Evolutionary conservation across 2,329 filamentous ascomycete genomes (phyloP), one percentile per base, ranked within the genome.

Genomic region (Alternaria rosae): DNA sequence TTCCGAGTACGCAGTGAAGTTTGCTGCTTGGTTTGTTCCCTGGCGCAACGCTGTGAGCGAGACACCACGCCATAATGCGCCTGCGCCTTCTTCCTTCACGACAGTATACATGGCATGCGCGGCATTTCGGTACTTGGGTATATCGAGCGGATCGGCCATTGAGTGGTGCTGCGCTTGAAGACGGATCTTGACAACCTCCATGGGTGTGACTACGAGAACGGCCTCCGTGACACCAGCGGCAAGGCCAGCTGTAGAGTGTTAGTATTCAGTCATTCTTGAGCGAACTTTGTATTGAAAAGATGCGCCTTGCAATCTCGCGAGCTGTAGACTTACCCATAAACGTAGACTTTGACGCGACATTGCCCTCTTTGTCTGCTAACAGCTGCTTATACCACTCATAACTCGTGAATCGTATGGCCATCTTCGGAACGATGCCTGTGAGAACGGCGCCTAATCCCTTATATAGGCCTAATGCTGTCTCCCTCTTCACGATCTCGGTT

Each of bases 101-200:
- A 99, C 93, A 6, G 94, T 97, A 83, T 96, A 97, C 17, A 88
- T 82, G 11, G 88, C 88, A 72, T 91, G 89, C 1, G 93, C 93
- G 25, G 94, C 94, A 81, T 97, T 97, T 78, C 94, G 92, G 85
- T 98, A 98, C 84, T 98, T 98, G 68, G 95, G 95, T 9, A 97
- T 81, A 79, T 98, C 95, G 70, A 98, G 89, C 6, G 95, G 95
- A 78, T 99, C 95, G 51, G 95, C 93, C 90, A 99, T 95, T 78
- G 89, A 93, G 88, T 99, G 95, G 84, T 97, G 92, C 83, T 99
- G 95, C 5, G 94, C 94, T 85, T 99, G 95, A 71, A 99, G 88
- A 51, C 95, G 92, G 78, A 99, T 99, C 87, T 99, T 99, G 82
- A 99, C 89, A 65, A 99, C 95, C 84, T 99, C 95, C 95, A 99